These are phyloP conservation scores for Ceratobasidium sp. DNA, from an alignment of 1,284 basidiomycete genomes.

Conservation along the genomic window DNA sequence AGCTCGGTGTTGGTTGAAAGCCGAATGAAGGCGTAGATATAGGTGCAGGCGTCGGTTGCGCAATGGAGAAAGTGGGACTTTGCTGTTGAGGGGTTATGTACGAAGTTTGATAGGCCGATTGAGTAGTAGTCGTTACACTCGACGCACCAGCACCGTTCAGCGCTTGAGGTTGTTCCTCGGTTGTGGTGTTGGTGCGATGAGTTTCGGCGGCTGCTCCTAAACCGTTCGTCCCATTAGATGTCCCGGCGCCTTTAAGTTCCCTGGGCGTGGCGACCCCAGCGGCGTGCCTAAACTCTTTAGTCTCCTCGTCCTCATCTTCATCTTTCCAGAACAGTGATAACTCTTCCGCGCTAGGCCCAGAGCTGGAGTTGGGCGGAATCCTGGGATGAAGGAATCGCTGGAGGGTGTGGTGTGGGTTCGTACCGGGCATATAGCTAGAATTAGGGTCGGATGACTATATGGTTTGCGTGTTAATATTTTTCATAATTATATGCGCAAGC, in stretches of 20 bases:
- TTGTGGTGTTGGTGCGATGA: too few species aligned
- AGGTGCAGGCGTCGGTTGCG: neutral
- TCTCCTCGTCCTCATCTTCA: slow-evolving; percentile 48
- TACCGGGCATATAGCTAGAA: neutral
- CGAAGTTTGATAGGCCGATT: too few species aligned
- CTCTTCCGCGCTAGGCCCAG: slow-evolving; percentile 68
- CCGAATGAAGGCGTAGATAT: slow-evolving; percentile 3
- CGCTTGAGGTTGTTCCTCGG: too few species aligned
- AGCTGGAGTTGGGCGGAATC: slow-evolving; percentile 23
- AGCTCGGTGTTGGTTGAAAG: neutral
- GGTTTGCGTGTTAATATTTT: neutral
- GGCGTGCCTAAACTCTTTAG: slow-evolving; percentile 58
- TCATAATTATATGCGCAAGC: too few species aligned
- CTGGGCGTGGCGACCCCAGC: slow-evolving; percentile 57
- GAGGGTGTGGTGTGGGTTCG: neutral
- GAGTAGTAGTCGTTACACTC: too few species aligned
- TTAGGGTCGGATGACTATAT: neutral
- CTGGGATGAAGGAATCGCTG: slow-evolving; percentile 31
- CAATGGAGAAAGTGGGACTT: neutral
- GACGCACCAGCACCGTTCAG: too few species aligned
- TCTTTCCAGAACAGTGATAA: slow-evolving; percentile 67
- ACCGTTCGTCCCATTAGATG: too few species aligned
- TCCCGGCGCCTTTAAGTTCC: neutral
- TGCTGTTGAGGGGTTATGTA: neutral
- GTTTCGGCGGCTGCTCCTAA: too few species aligned